These are phyloP conservation scores for Coemansia umbellata DNA, from an alignment of 192 early-diverging fungal genomes.

Conservation along the genomic window DNA sequence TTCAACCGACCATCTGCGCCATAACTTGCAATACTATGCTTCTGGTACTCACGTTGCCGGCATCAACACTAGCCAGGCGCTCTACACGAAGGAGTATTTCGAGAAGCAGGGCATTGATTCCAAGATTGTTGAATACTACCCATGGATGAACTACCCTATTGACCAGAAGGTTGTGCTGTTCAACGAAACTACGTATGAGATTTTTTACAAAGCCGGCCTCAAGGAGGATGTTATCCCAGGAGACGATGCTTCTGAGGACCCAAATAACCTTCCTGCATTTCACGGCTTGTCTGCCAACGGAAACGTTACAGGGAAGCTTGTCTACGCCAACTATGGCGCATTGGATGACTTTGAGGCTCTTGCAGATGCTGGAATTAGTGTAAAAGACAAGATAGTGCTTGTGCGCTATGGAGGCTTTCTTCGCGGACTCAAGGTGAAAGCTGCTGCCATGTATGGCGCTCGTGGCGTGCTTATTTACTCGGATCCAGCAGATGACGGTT, in stretches of 20 bases:
- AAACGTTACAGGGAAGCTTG: conserved; percentile 57
- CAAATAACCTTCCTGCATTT: conserved; percentile 56
- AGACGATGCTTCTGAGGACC: conserved; percentile 56
- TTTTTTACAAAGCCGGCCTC: conserved; percentile 55
- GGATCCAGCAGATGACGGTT: conserved; percentile 64
- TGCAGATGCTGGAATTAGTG: conserved; percentile 24
- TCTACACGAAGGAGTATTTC: conserved; percentile 52
- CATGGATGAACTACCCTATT: conserved; percentile 54
- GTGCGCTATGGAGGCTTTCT: conserved; percentile 54
- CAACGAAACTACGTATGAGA: conserved; percentile 28
- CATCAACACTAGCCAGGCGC: conserved; percentile 46
- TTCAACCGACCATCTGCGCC: conserved; percentile 32
- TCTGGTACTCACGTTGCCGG: conserved; percentile 58
- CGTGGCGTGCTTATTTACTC: conserved; percentile 58
- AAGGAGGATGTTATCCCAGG: conserved; percentile 56
- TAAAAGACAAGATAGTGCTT: conserved; percentile 54
- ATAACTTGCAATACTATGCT: conserved; percentile 52
- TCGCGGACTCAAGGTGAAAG: conserved; percentile 54
- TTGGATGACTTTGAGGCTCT: conserved; percentile 54
- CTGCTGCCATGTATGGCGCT: conserved; percentile 55
- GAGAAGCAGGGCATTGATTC: conserved; percentile 50
- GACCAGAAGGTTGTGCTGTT: conserved; percentile 50
- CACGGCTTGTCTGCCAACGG: conserved; percentile 59
- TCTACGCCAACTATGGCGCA: conserved; percentile 63
- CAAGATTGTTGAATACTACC: conserved; percentile 57